Percentiles rank a stretch among this genome's conserved stretches.
Evolutionary conservation across 2,329 filamentous ascomycete genomes (phyloP).

Genomic region (Cladophialophora yegresii): DNA sequence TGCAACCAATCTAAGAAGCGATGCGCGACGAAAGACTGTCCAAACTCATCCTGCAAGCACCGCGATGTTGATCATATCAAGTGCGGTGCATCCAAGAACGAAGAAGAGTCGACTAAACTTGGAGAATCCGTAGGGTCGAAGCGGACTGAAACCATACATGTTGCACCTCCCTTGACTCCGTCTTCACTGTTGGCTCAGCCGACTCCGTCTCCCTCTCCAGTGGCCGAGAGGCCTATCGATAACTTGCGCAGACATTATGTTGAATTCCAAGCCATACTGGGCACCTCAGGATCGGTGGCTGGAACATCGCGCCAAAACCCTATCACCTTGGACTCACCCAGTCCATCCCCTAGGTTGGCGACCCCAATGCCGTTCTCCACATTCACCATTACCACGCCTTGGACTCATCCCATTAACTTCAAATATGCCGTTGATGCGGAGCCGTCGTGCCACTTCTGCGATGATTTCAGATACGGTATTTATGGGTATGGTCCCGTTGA

Average conservation of each 20-base stretch:
- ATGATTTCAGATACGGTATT: constrained; percentile 33
- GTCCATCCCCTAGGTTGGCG: constrained; percentile 7
- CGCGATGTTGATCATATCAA: neutral
- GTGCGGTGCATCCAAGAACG: neutral
- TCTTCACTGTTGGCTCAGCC: neutral
- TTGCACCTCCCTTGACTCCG: neutral
- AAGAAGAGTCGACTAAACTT: neutral
- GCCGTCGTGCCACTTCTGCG: constrained; percentile 35
- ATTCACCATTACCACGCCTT: constrained; percentile 28
- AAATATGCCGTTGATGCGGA: constrained; percentile 9
- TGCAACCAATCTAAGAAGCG: constrained; percentile 10
- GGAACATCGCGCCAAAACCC: constrained; percentile 18
- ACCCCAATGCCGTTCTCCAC: constrained; percentile 5
- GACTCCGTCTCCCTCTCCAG: neutral
- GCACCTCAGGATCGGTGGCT: neutral
- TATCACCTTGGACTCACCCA: constrained; percentile 20
- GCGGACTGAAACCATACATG: neutral
- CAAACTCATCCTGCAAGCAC: constrained; percentile 1
- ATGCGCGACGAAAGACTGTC: constrained; percentile 4
- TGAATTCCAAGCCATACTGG: neutral
- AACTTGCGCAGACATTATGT: neutral
- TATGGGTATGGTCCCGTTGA: constrained; percentile 28
- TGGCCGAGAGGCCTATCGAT: neutral
- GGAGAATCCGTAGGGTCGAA: neutral
- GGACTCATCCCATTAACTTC: constrained; percentile 37